Evolutionary conservation across 768 basidiomycete genomes (phyloP).

Genomic region (Lentinula sp.): DNA sequence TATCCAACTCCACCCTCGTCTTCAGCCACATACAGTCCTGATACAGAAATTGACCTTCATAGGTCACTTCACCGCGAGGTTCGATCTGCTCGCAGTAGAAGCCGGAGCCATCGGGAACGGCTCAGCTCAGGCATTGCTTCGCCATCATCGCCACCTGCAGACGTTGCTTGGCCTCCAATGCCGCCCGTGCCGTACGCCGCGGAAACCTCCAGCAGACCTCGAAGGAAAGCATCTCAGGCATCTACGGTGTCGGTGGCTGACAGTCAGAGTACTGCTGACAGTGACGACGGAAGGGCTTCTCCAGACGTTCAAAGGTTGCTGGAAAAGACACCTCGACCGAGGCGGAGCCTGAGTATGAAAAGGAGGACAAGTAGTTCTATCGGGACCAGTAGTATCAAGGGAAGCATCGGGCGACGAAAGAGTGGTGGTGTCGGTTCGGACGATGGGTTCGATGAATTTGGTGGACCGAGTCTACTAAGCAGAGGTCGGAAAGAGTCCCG

Average conservation of each 20-base stretch:
- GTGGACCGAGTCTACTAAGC: not conserved
- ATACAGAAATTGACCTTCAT: not conserved
- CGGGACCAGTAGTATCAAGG: not conserved
- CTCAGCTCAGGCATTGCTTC: not conserved
- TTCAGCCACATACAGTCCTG: not conserved
- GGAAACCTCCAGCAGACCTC: not conserved
- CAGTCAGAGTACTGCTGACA: not conserved
- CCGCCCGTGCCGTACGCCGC: not conserved
- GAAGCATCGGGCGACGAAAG: not conserved
- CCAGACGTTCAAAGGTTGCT: not conserved
- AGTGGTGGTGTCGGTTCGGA: not conserved
- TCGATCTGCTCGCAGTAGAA: conserved; percentile 3
- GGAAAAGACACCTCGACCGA: not conserved
- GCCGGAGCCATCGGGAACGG: conserved; percentile 5
- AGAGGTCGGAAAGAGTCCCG: not conserved
- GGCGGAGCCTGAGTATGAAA: not conserved
- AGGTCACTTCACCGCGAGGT: conserved; percentile 3
- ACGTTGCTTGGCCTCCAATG: not conserved
- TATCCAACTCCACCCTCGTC: not conserved
- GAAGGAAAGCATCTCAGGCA: not conserved
- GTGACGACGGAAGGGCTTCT: not conserved
- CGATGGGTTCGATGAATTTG: not conserved
- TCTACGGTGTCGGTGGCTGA: not conserved
- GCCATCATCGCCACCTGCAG: not conserved
- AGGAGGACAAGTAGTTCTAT: not conserved